A percentile compares a stretch with the other conserved stretches of the same genome.
These are phyloP conservation scores for Alternaria ethzedia DNA, from an alignment of 2,329 filamentous ascomycete genomes.

Conservation along the genomic window DNA sequence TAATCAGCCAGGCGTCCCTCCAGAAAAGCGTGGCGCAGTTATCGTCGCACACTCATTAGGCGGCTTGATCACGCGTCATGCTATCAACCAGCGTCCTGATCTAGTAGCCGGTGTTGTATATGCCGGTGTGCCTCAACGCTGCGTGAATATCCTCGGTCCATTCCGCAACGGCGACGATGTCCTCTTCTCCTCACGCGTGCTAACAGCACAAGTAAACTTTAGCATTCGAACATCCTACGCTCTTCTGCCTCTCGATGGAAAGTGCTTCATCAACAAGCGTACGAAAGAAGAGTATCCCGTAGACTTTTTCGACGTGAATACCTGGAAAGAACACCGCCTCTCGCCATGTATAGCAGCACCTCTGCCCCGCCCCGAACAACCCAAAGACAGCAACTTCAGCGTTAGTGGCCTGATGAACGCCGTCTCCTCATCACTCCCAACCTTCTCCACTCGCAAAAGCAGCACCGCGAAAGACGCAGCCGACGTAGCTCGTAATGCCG, in stretches of 20 bases:
- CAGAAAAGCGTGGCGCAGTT: slow-evolving; percentile 69
- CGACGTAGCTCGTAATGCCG: slow-evolving; percentile 35
- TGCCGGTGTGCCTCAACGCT: slow-evolving; percentile 82
- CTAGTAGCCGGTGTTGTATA: slow-evolving; percentile 87
- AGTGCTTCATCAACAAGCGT: slow-evolving; percentile 83
- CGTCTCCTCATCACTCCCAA: slow-evolving; percentile 55
- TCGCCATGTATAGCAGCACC: slow-evolving; percentile 78
- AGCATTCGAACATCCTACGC: slow-evolving; percentile 85
- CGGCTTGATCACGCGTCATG: slow-evolving; percentile 85
- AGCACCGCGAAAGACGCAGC: slow-evolving; percentile 24
- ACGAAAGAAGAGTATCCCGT: slow-evolving; percentile 81
- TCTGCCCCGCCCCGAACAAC: slow-evolving; percentile 61
- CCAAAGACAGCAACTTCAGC: slow-evolving; percentile 47
- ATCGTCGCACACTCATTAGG: slow-evolving; percentile 89
- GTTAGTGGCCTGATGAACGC: slow-evolving; percentile 55
- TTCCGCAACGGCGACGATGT: slow-evolving; percentile 92
- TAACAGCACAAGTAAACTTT: slow-evolving; percentile 94
- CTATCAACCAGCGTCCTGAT: slow-evolving; percentile 82
- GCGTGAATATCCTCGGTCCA: slow-evolving; percentile 89
- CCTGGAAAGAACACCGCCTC: slow-evolving; percentile 79
- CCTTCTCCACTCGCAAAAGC: slow-evolving; percentile 42
- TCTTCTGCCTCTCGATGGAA: slow-evolving; percentile 83
- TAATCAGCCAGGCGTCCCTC: slow-evolving; percentile 65
- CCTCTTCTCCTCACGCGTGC: slow-evolving; percentile 82
- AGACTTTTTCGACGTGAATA: slow-evolving; percentile 80